phyloP scores from a whole-genome alignment of 2,329 filamentous ascomycete genomes.

The Aspergillus proliferans region DNA sequence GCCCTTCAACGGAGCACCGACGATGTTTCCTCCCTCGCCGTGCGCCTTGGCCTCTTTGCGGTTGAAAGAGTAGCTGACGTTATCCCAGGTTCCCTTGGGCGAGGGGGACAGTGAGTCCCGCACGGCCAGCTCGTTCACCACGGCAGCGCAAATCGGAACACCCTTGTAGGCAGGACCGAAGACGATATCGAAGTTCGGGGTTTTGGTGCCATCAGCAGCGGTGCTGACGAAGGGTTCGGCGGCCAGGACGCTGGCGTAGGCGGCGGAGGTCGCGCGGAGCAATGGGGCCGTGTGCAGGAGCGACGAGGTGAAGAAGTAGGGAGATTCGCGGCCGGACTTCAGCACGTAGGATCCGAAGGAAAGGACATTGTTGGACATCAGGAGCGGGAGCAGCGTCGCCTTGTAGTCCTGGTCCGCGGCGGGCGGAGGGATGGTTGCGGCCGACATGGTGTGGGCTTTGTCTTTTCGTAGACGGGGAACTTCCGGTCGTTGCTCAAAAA shows the following conservation, averaged over 20 bases:
- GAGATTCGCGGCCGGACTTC: slow-evolving; percentile 83
- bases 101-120: slow-evolving; percentile 45
- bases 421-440: slow-evolving; percentile 15
- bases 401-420: slow-evolving; percentile 31
- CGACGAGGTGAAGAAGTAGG: slow-evolving; percentile 97
- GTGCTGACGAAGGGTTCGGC: slow-evolving; percentile 39
- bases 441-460: slow-evolving; percentile 16
- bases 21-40: slow-evolving; percentile 88
- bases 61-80: slow-evolving; percentile 81
- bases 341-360: slow-evolving; percentile 55
- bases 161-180: slow-evolving; percentile 97
- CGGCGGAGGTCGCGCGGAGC: slow-evolving; percentile 68
- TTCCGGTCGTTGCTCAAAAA: not conserved
- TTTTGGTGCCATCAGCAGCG: slow-evolving; percentile 27
- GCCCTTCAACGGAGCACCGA: slow-evolving; percentile 77
- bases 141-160: slow-evolving; percentile 77
- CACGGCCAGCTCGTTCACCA: slow-evolving; percentile 67
- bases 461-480: not conserved
- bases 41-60: slow-evolving; percentile 95
- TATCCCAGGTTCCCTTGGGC: slow-evolving; percentile 54
- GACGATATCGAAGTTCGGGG: slow-evolving; percentile 68
- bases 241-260: slow-evolving; percentile 64
- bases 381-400: slow-evolving; percentile 30
- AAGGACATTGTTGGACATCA: slow-evolving; percentile 36
- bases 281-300: slow-evolving; percentile 78